These are phyloP conservation scores for Lecanicillium sp. DNA, from an alignment of 2,329 filamentous ascomycete species.

Conservation along the genomic window DNA sequence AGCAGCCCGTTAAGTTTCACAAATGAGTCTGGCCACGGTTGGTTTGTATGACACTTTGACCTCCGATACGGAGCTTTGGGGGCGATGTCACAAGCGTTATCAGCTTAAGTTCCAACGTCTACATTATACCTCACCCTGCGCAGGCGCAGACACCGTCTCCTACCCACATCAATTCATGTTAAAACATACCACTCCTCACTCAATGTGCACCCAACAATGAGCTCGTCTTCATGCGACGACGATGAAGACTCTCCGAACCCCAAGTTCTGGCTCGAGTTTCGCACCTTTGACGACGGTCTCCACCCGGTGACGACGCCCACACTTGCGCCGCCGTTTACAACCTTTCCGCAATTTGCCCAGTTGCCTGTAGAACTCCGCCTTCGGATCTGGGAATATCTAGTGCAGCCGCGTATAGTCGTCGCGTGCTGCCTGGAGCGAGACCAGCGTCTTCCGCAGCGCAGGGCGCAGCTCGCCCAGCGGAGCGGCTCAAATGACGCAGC, in stretches of 20 bases:
- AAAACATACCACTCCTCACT: too few species aligned
- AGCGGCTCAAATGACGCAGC: conserved; percentile 3
- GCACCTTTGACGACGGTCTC: conserved; percentile 33
- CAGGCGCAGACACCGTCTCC: too few species aligned
- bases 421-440: conserved; percentile 31
- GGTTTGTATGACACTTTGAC: too few species aligned
- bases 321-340: conserved; percentile 7
- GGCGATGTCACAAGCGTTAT: too few species aligned
- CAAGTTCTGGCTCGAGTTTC: conserved; percentile 37
- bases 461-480: conserved; percentile 17
- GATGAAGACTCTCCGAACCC: conserved; percentile 17
- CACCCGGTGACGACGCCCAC: conserved; percentile 11
- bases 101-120: too few species aligned
- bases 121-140: too few species aligned
- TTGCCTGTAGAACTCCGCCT: conserved; percentile 40
- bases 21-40: too few species aligned
- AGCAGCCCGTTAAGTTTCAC: too few species aligned
- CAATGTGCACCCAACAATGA: too few species aligned
- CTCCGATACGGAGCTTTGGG: too few species aligned
- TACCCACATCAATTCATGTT: too few species aligned
- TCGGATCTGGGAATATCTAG: conserved; percentile 35
- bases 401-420: conserved; percentile 36
- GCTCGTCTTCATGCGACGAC: neutral
- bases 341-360: conserved; percentile 27
- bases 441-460: conserved; percentile 18